Base-by-base conservation (phyloP, 768 basidiomycete genomes). In the Tylopilus felleus region DNA sequence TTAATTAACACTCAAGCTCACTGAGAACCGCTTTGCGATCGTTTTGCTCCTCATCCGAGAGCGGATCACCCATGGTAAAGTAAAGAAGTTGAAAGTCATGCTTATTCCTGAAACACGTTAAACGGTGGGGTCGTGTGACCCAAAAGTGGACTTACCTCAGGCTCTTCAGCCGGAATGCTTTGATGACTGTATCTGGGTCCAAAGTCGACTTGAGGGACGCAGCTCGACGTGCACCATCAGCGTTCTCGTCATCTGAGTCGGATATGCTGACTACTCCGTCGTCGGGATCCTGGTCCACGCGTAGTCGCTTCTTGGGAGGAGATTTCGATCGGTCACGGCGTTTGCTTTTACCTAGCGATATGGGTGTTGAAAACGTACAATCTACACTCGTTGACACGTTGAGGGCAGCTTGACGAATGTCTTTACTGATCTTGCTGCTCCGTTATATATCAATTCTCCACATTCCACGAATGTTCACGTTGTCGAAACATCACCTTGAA, bases 1-100 rank as follows among this genome's bases (percentile, higher is more conserved):
- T 21, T 13, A 39, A 52, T 63, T 27, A 71, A 38, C 58, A 63
- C 41, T 71, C 59, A 51, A 69, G 74, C 49, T 70, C 74, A 55
- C 87, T 85, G 3, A 65, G 80, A 22, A 90, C 79, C 6, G 77
- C 73, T 64, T 77, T 84, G 51, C 80, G 74, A 41, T 60, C 57
- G 45, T 56, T 62, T 55, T 76, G 80, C 64, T 92, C 80, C 23
- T 63, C 49, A 13, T 81, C 77, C 2, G 77, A 77, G 47, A 93
- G 70, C 7, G 88, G 84, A 2, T 77, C 73, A 0, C 75, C 78
- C 72, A 93, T 79, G 1, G 90, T 87, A 61, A 94, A 93, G 62
- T 84, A 88, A 28, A 97, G 74, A 17, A 96, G 81, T 66, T 97
- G 93, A 65, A 90, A 93, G 42, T 86, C 76, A 54, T 80, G 73